Evolutionary conservation across 371 early-diverging fungal species (phyloP), one percentile per base, ranked within the genome.

Genomic region (Apophysomyces variabilis): DNA sequence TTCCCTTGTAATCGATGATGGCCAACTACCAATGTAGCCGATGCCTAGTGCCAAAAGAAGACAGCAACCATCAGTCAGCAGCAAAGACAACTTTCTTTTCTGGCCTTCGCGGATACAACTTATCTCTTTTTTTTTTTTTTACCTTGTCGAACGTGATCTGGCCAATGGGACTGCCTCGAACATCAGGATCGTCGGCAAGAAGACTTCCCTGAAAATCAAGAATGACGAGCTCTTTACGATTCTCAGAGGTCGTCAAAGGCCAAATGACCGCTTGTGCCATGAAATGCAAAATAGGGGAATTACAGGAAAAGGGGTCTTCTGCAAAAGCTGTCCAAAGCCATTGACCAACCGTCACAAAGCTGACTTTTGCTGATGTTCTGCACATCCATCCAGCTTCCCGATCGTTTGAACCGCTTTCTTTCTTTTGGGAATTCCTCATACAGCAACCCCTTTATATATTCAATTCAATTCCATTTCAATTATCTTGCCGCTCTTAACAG

Each of bases 171-270:
- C 74, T 35, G 35, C 73, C 70, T 4, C 66, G 63, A 36, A 83
- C 61, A 5, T 71, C 67, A 0, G 46, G 37, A n/a, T 58, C 67
- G 5, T 66, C 73, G n/a, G 57, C 67, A 43, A 72, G 69, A 50
- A 87, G 74, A 41, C 73, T 75, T 45, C 87, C 87, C 73, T 85
- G 87, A 59, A 87, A 79, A 35, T 87, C 87, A 39, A 85, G 71
- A 32, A 80, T 60, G 1, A 83, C 60, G 32, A 82, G 65, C 14
- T 73, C 72, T 60, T 73, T 37, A 7, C 58, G 62, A 14, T 62
- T 35, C 13, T 57, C 35, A 1, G 77, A 75, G 7, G 41, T 36
- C 9, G 62, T 4, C 14, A 69, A 46, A 6, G 77, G 57, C 43
- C 58, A 66, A 65, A 80, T 75, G 32, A 75, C 69, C 18, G 75